These are phyloP conservation scores for Perilla frutescens DNA, from an alignment of 257 asterid genomes.

Conservation along the genomic window DNA sequence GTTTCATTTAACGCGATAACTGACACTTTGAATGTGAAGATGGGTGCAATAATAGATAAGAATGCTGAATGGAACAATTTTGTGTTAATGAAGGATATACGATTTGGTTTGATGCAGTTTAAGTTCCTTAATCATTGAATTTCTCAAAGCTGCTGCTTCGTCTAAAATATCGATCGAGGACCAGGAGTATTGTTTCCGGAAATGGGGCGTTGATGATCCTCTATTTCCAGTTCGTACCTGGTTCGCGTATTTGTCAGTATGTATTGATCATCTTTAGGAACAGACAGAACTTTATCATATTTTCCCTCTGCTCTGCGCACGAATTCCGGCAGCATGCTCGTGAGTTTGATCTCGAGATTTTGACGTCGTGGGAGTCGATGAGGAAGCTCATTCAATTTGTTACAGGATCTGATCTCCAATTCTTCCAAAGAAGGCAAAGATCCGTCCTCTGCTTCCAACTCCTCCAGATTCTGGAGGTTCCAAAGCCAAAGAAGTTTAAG, in stretches of 20 bases:
- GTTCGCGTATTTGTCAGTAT: background rate
- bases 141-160: too few relatives aligned
- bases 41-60: too few relatives aligned
- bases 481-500: constrained; percentile 35
- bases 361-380: background rate
- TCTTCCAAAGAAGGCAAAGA: constrained; percentile 32
- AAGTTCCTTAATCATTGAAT: too few relatives aligned
- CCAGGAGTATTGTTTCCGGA: too few relatives aligned
- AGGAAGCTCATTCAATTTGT: constrained; percentile 30
- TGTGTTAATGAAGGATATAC: too few relatives aligned
- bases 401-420: constrained; percentile 39
- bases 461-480: constrained; percentile 30
- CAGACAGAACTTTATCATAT: background rate
- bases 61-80: too few relatives aligned
- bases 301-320: background rate
- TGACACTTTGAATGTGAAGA: too few relatives aligned
- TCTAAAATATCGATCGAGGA: too few relatives aligned
- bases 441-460: constrained; percentile 29
- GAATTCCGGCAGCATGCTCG: constrained; percentile 12
- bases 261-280: background rate
- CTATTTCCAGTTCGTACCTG: too few relatives aligned
- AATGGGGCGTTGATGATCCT: too few relatives aligned
- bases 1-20: too few relatives aligned
- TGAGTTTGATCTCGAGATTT: constrained; percentile 7
- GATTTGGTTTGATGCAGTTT: too few relatives aligned